Conservation (phyloP, 78 protist species). For the Ministeria vibrans region DNA sequence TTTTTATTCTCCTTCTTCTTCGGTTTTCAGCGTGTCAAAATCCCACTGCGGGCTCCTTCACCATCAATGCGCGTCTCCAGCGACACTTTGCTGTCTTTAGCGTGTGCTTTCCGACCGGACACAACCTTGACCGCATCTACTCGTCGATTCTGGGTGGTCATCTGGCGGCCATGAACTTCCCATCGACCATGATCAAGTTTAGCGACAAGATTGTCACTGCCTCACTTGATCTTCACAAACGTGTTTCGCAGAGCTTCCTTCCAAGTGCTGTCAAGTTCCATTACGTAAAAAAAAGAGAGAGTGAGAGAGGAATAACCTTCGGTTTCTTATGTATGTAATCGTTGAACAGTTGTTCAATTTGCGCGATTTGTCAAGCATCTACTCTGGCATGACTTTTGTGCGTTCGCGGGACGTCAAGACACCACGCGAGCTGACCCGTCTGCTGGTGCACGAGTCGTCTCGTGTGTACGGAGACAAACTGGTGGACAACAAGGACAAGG, state of each 20-base stretch:
- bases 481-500: conserved; percentile 16
- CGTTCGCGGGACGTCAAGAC: background rate
- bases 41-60: conserved; percentile 84
- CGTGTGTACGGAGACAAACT: conserved; percentile 72
- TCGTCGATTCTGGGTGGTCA: conserved; percentile 23
- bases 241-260: conserved; percentile 45
- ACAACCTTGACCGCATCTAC: conserved; percentile 31
- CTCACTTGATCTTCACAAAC: conserved; percentile 43
- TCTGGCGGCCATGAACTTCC: conserved; percentile 6
- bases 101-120: conserved; percentile 44
- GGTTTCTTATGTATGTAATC: too few species aligned
- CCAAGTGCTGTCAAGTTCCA: conserved; percentile 86
- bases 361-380: conserved; percentile 57
- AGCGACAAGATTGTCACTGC: conserved; percentile 21
- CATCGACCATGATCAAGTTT: background rate
- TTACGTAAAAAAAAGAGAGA: too few species aligned
- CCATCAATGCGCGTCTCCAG: conserved; percentile 66
- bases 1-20: too few species aligned
- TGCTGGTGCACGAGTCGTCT: conserved; percentile 51
- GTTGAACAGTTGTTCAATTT: conserved; percentile 84
- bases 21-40: conserved; percentile 79
- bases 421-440: conserved; percentile 26
- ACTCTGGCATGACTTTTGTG: conserved; percentile 47
- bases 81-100: conserved; percentile 68
- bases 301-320: too few species aligned